Evolutionary conservation across 1,139 yeast genomes (phyloP), one percentile per base, ranked within the genome.

Genomic region (Suhomyces atakaporum): DNA sequence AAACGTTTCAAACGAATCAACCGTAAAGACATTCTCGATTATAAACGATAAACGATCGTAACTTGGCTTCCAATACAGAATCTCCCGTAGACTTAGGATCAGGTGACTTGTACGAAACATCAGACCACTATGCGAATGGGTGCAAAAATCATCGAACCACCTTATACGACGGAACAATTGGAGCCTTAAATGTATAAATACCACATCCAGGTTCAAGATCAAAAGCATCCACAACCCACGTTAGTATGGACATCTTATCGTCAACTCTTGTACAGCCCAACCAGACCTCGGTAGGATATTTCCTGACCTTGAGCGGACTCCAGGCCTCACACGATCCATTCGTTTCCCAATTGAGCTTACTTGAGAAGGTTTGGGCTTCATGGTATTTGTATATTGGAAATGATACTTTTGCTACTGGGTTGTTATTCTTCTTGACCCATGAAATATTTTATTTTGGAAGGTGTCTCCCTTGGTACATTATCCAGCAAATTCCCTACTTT

Each of bases 371-470:
- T 41, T 88, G 96, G 96, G 90, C 87, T 18, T 63, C 82, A 12
- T 88, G 85, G 76, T 88, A 85, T 64, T 65, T 75, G 34, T 84
- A 77, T 58, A 74, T 85, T 70, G 72, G 77, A 47, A 87, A 85
- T 52, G 95, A 87, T 57, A 66, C 80, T 24, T 70, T 87, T 41
- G 95, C 96, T 33, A 87, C 96, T 1, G 96, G 96, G 4, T 61
- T 86, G 35, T 62, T 87, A 51, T 81, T 87, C 53, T 84, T 87
- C 57, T 50, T 73, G 27, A 68, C 82, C 42, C 96, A 87, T 61
- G 96, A 87, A 62, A 38, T 80, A 41, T 80, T 84, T 76, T 87
- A 87, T 63, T 87, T 87, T 58, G 89, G 87, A 34, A 78, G 95
- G 58, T 81, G 89, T 56, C 53, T 87, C 38, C 96, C 96, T 16